Conservation (phyloP, 2,329 filamentous ascomycete species). For the Tolypocladium amazonense region DNA sequence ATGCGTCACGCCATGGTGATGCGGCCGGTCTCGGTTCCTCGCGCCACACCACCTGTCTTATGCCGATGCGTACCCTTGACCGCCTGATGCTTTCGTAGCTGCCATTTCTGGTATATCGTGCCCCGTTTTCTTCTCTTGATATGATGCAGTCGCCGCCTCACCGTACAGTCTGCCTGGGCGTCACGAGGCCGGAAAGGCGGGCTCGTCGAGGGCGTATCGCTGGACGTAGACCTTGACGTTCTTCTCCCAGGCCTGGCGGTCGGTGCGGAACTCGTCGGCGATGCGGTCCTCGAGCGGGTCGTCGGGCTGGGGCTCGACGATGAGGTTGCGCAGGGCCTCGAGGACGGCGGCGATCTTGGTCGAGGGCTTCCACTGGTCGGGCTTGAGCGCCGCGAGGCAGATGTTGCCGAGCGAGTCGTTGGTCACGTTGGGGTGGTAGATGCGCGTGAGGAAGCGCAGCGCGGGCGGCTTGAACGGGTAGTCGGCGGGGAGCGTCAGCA, state of each 20-base stretch:
- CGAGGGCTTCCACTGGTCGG: conserved; percentile 86
- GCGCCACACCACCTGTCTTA: not conserved
- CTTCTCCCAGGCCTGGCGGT: conserved; percentile 61
- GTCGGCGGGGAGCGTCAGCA: conserved; percentile 62
- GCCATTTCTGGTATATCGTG: not conserved
- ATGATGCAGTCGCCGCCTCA: not conserved
- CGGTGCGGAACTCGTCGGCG: conserved; percentile 69
- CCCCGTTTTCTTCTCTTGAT: not conserved
- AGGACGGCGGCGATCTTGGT: conserved; percentile 68
- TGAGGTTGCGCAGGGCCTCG: conserved; percentile 61
- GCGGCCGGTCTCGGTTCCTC: not conserved
- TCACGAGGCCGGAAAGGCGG: conserved; percentile 19
- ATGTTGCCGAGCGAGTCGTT: conserved; percentile 79
- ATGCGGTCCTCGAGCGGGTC: conserved; percentile 82
- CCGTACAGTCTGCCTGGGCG: not conserved
- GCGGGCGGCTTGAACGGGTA: conserved; percentile 86
- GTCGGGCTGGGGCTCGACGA: conserved; percentile 75
- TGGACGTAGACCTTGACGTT: conserved; percentile 63
- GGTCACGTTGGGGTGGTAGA: conserved; percentile 92
- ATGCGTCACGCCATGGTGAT: not conserved
- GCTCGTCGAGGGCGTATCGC: conserved; percentile 51
- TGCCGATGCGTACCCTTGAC: not conserved
- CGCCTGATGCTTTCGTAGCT: too few species aligned
- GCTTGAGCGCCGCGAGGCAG: conserved; percentile 74
- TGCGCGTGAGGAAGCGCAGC: conserved; percentile 73